A percentile compares a stretch with the other conserved stretches of the same genome.
Evolutionary conservation across 192 early-diverging fungal genomes (phyloP).

Genomic region (Coemansia sp.): DNA sequence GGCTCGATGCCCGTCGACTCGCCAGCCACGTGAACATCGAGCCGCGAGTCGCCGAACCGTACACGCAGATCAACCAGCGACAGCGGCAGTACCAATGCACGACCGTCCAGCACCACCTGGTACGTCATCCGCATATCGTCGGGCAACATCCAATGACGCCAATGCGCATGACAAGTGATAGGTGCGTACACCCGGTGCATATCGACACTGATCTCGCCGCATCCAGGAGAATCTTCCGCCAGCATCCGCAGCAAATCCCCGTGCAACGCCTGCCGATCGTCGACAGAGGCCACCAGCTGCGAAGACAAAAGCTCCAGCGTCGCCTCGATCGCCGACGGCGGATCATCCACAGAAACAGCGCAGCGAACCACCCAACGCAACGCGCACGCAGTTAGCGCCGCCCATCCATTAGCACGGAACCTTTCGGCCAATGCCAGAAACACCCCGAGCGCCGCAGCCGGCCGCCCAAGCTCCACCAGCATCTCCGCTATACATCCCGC

Average conservation of each 20-base stretch:
- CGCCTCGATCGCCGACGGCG: not conserved
- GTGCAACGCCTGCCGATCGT: conserved; percentile 9
- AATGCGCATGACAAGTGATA: conserved; percentile 44
- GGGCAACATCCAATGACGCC: conserved; percentile 28
- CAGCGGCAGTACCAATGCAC: conserved; percentile 8
- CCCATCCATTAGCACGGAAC: conserved; percentile 38
- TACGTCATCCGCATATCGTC: conserved; percentile 15
- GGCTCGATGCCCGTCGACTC: not conserved
- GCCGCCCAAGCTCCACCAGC: not conserved
- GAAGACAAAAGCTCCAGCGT: conserved; percentile 33
- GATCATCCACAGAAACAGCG: not conserved
- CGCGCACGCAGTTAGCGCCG: conserved; percentile 23
- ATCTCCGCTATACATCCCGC: conserved; percentile 29
- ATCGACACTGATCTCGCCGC: conserved; percentile 12
- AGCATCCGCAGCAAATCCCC: not conserved
- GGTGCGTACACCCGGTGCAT: conserved; percentile 45
- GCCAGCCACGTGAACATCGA: not conserved
- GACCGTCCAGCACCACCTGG: conserved; percentile 35
- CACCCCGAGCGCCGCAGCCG: conserved; percentile 10
- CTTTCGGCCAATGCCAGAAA: conserved; percentile 20
- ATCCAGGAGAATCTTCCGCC: not conserved
- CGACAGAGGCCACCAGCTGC: not conserved
- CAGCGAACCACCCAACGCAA: conserved; percentile 27
- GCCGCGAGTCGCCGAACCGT: conserved; percentile 23
- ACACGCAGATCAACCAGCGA: conserved; percentile 20